Evolutionary conservation across 192 early-diverging fungal genomes (phyloP).

Genomic region (Radiomyces spectabilis): DNA sequence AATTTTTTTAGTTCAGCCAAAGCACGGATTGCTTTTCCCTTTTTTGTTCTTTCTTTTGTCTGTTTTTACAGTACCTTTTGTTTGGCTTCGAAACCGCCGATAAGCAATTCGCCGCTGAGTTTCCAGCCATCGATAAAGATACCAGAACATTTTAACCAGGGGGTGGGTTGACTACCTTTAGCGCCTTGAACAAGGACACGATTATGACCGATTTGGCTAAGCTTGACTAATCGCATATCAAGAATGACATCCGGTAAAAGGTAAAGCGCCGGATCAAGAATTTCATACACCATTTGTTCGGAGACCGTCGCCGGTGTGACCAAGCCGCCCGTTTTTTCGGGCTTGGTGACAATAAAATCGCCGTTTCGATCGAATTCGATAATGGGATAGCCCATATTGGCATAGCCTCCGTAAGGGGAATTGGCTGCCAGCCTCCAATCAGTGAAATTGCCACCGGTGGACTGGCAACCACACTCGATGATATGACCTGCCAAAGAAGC

Average conservation of each 20-base stretch:
- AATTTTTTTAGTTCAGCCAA: background rate
- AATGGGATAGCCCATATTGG: slow-evolving; percentile 59
- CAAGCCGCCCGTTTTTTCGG: slow-evolving; percentile 48
- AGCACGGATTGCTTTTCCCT: background rate
- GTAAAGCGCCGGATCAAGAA: slow-evolving; percentile 52
- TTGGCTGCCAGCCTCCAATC: slow-evolving; percentile 49
- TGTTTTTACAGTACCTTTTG: too few species aligned
- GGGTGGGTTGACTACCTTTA: slow-evolving; percentile 44
- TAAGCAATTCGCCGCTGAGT: slow-evolving; percentile 46
- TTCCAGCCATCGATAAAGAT: slow-evolving; percentile 51
- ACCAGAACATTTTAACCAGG: slow-evolving; percentile 51
- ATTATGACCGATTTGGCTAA: slow-evolving; percentile 42
- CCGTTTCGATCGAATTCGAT: slow-evolving; percentile 46
- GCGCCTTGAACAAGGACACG: slow-evolving; percentile 51
- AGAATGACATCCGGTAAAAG: slow-evolving; percentile 53
- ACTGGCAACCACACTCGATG: slow-evolving; percentile 58
- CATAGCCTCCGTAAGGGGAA: slow-evolving; percentile 45
- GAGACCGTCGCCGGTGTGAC: slow-evolving; percentile 44
- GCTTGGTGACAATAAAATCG: slow-evolving; percentile 49
- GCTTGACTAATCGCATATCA: slow-evolving; percentile 46
- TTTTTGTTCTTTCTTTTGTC: too few species aligned
- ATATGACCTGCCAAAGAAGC: slow-evolving; percentile 58
- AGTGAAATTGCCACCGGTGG: slow-evolving; percentile 60
- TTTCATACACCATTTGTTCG: slow-evolving; percentile 58
- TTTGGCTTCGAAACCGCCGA: slow-evolving; percentile 50